Conservation (phyloP, 768 basidiomycete species). For the Pleurotus tuoliensis region DNA sequence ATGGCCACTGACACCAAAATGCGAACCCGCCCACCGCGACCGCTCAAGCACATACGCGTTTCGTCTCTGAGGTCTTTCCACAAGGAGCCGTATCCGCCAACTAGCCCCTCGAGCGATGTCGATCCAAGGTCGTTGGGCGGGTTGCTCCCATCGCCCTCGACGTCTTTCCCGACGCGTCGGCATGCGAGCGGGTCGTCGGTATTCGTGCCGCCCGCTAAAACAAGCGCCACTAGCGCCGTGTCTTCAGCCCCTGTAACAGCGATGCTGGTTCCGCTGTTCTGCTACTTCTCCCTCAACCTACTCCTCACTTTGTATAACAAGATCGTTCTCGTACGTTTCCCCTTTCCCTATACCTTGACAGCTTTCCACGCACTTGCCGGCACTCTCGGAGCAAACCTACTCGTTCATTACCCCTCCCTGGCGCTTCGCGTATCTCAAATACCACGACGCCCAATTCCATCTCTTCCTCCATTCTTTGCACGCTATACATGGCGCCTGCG, state of each 20-base stretch:
- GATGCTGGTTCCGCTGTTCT: constrained; percentile 50
- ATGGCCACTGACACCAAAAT: constrained; percentile 3
- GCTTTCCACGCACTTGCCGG: constrained; percentile 89
- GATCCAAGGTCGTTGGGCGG: background rate
- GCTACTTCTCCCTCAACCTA: constrained; percentile 92
- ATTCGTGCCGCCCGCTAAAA: constrained; percentile 12
- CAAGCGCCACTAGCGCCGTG: background rate
- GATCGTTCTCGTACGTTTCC: constrained; percentile 84
- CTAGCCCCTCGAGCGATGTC: background rate
- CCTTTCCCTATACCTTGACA: constrained; percentile 94
- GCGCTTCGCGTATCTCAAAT: constrained; percentile 13
- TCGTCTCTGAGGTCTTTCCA: constrained; percentile 5
- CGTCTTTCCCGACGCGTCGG: constrained; percentile 1
- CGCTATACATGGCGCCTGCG: constrained; percentile 6
- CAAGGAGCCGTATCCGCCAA: constrained; percentile 5
- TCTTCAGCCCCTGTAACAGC: constrained; percentile 25
- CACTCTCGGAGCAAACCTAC: constrained; percentile 69
- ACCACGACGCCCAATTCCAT: constrained; percentile 8
- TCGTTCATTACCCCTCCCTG: constrained; percentile 35
- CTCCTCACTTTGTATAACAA: constrained; percentile 95
- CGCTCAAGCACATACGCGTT: constrained; percentile 3
- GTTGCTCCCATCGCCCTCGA: constrained; percentile 3
- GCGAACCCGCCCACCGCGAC: background rate
- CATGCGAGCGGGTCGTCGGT: background rate
- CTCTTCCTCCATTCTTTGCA: constrained; percentile 1